Conservation (phyloP, 257 asterid species). For the Fraxinus pennsylvanica region DNA sequence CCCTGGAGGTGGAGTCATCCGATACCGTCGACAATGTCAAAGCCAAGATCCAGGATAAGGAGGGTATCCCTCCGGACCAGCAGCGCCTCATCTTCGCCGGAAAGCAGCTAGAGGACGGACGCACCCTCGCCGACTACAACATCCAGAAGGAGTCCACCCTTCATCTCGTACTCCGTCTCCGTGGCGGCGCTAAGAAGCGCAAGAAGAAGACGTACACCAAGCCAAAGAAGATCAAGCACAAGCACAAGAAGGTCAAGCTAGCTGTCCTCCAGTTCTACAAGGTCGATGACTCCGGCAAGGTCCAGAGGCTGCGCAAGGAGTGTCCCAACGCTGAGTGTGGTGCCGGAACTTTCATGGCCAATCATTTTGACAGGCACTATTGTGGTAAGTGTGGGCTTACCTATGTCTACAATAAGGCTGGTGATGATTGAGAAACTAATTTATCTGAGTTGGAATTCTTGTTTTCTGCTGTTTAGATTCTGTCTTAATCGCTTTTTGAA, state of each 20-base stretch:
- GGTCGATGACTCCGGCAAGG: constrained; percentile 70
- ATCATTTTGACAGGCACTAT: constrained; percentile 69
- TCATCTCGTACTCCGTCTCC: constrained; percentile 66
- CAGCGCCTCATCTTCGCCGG: constrained; percentile 63
- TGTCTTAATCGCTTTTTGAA: background rate
- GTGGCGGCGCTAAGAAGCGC: constrained; percentile 76
- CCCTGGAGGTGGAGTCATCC: constrained; percentile 62
- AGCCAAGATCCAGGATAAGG: constrained; percentile 61
- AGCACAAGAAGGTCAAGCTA: constrained; percentile 71
- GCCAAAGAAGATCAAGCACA: constrained; percentile 77
- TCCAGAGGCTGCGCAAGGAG: constrained; percentile 76
- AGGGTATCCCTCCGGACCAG: constrained; percentile 62
- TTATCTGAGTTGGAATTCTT: background rate
- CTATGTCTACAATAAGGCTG: constrained; percentile 71
- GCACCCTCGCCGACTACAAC: constrained; percentile 65
- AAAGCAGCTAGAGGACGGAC: constrained; percentile 67
- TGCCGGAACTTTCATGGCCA: constrained; percentile 73
- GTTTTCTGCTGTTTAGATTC: constrained; percentile 16
- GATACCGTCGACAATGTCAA: constrained; percentile 61
- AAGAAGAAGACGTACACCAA: constrained; percentile 81
- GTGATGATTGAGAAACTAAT: constrained; percentile 38
- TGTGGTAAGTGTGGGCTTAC: constrained; percentile 79
- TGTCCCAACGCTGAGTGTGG: constrained; percentile 75
- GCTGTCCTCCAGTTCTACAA: constrained; percentile 64
- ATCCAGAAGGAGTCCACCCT: constrained; percentile 73